phyloP scores from a whole-genome alignment of 495 filamentous ascomycete species.

The Parathielavia appendiculata region DNA sequence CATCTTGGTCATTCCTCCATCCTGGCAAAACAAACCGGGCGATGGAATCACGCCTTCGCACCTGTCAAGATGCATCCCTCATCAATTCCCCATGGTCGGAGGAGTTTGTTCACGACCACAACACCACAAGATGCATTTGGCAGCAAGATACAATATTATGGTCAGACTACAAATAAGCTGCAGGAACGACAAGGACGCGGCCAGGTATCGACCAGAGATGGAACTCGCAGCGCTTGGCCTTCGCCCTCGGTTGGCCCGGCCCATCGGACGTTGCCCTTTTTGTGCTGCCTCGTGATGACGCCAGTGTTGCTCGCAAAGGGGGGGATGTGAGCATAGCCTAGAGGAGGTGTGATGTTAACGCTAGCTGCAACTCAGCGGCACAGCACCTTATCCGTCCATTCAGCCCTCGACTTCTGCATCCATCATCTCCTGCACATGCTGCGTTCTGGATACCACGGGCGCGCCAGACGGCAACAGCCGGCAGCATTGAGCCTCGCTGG shows the following conservation, averaged over 20 bases:
- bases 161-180: not conserved
- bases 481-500: not conserved
- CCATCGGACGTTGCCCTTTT: not conserved
- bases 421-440: not conserved
- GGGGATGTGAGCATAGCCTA: not conserved
- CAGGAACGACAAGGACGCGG: not conserved
- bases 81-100: not conserved
- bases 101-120: too few species aligned
- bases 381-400: too few species aligned
- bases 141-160: not conserved
- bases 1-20: slow-evolving; percentile 12
- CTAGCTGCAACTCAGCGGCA: not conserved
- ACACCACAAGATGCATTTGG: not conserved
- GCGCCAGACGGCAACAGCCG: slow-evolving; percentile 2
- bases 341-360: not conserved
- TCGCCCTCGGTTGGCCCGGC: not conserved
- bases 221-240: not conserved
- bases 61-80: too few species aligned
- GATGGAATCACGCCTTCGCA: slow-evolving; percentile 1
- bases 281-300: slow-evolving; percentile 9
- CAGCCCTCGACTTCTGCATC: not conserved
- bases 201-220: not conserved
- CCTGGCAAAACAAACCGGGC: not conserved
- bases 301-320: not conserved
- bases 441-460: not conserved